Base-by-base conservation (phyloP, 1,284 basidiomycete genomes). In the Singerocomus inundabilis region DNA sequence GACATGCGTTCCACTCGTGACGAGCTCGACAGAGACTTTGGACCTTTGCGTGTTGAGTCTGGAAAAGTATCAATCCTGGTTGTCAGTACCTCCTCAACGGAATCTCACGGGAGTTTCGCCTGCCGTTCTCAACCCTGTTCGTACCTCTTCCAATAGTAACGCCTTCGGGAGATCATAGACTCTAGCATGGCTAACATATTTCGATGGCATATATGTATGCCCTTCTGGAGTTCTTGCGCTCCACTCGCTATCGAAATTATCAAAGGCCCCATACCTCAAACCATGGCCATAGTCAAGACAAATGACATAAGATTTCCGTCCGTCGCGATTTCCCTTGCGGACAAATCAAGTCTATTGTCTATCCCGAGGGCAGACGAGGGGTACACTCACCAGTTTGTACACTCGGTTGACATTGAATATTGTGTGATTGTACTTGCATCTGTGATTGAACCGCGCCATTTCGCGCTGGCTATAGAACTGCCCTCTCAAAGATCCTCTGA, bases 401-500 rank as follows among this genome's bases (percentile, higher is more conserved):
- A 54, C 56, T 2, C 57, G 56, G 16, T 54, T 39, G 32, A 38
- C n/a, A 11, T 57, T 57, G 55, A 57, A 57, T 31, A 57, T 57
- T 21, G 51, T 57, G 42, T 48, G 57, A 18, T 51, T 60, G 32
- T 48, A 60, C 44, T 44, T 57, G 57, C 57, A 57, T 18, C 15
- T 0, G 33, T 39, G 5, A 18, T 12, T 3, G 34, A 24, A 26
- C 30, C 46, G 46, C 16, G 13, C 32, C 15, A 31, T 31, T 33
- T 55, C 33, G 32, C 58, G 58, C 7, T 34, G 45, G 18, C 55
- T 58, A 21, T 50, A 48, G 33, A 60, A 54, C n/a, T 7, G 0
- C 0, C 55, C 38, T 0, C 32, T 33, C 18, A 45, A 16, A 4
- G 57, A 54, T 29, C 57, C 54, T 39, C 44, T 39, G 30, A 59